phyloP scores from a whole-genome alignment of 305 asterid species.

The Fraxinus sp. region DNA sequence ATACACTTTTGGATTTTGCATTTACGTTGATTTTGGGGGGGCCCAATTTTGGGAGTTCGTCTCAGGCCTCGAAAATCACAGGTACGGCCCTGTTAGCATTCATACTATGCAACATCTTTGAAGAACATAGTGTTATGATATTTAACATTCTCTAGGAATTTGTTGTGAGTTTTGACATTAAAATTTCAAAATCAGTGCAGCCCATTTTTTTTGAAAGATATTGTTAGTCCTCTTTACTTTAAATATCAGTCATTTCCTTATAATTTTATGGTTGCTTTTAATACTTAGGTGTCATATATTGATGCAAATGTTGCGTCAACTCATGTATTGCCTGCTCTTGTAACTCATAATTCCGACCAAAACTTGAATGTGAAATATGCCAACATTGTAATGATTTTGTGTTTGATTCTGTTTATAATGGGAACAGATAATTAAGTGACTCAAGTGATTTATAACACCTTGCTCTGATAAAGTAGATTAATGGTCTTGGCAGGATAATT shows the following conservation, averaged over 20 bases:
- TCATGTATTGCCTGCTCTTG: slow-evolving; percentile 93
- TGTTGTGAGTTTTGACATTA: slow-evolving; percentile 69
- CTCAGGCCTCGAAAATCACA: too few species aligned
- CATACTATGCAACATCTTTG: slow-evolving; percentile 78
- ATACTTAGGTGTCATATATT: slow-evolving; percentile 64
- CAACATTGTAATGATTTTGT: slow-evolving; percentile 47
- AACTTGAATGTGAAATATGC: slow-evolving; percentile 83
- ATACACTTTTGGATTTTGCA: too few species aligned
- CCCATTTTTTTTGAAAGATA: slow-evolving; percentile 78
- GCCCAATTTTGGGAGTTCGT: too few species aligned
- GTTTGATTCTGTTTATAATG: too few species aligned
- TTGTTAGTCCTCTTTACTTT: slow-evolving; percentile 50
- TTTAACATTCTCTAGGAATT: slow-evolving; percentile 95
- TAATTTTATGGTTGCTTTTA: slow-evolving; percentile 1
- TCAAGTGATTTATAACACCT: too few species aligned
- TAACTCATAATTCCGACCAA: slow-evolving; percentile 96
- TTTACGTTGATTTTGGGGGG: too few species aligned
- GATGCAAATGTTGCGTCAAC: slow-evolving; percentile 84
- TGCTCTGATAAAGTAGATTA: background rate
- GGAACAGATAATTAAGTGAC: slow-evolving; percentile 21
- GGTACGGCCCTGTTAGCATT: slow-evolving; percentile 42
- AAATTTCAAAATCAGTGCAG: slow-evolving; percentile 70
- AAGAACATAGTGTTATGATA: slow-evolving; percentile 71
- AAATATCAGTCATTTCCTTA: slow-evolving; percentile 15
- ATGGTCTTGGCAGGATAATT: too few species aligned